Evolutionary conservation across 2,329 filamentous ascomycete species (phyloP), one percentile per base, ranked within the genome.

Genomic region (Aspergillus pseudonomiae): DNA sequence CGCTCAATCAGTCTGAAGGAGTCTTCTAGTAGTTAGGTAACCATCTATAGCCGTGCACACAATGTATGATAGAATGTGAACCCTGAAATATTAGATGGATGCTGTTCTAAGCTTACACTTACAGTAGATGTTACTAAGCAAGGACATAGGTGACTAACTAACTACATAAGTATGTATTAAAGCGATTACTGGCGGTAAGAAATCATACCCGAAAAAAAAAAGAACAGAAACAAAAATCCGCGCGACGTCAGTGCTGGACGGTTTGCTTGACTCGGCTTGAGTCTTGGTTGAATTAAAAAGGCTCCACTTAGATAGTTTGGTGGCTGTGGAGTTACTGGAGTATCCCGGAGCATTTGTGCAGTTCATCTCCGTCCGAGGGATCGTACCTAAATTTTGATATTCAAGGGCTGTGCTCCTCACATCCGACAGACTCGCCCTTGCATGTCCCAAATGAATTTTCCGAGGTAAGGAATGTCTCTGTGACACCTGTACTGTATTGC

Each of bases 311-410:
- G 36, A 36, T 6, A 54, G 28, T 36, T 21, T 54, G 32, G 12
- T 24, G 52, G 12, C 39, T 39, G 52, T 55, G 52, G 52, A 55
- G 32, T 39, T 39, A 39, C 52, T 55, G 52, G 52, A 55, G 32
- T 39, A 55, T 55, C 52, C 34, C 12, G 10, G 32, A 32, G 32
- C 9, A 21, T 55, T 55, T 53, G 28, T 53, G 26, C 39, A 32
- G 10, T 48, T 26, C 24, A 21, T 19, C 2, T 24, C 30, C 10
- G 21, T 53, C n/a, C 30, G 16, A 32, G 28, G 48, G 14, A 6
- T 53, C 6, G 26, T 30, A 53, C 14, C 11, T 53, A 11, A 32
- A 53, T 34, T 32, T 21, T 39, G 32, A 26, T 55, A 55, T 24
- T 9, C 11, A 26, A 55, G 52, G 32, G 52, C 11, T 26, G n/a